A percentile compares a stretch with the other conserved stretches of the same genome.
Conservation (phyloP, 441 rosid species). For the Corymbia citriodora region DNA sequence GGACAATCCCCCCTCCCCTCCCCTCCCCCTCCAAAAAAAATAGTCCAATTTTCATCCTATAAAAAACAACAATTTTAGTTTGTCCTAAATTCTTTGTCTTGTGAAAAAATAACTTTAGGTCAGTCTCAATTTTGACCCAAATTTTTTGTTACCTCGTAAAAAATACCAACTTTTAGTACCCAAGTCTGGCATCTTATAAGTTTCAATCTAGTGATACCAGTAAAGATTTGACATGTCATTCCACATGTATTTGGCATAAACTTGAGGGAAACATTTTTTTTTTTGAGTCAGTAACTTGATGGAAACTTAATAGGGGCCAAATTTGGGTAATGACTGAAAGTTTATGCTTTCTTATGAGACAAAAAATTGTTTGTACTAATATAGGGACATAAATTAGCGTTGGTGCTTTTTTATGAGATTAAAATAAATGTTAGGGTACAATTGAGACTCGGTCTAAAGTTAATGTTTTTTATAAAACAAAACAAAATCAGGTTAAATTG, state of each 20-base stretch:
- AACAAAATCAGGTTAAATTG: background rate
- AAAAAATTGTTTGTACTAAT: background rate
- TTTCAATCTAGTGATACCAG: too few species aligned
- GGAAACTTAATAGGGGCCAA: background rate
- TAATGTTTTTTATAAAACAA: too few species aligned
- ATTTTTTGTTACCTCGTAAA: background rate
- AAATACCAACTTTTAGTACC: background rate
- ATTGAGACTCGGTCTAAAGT: background rate
- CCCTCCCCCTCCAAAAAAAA: too few species aligned
- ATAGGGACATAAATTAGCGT: background rate
- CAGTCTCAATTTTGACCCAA: background rate
- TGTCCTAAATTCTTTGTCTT: too few species aligned
- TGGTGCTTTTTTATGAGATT: background rate
- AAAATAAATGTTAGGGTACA: background rate
- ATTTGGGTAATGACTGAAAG: too few species aligned
- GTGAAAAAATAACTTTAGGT: background rate
- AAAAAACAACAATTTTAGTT: too few species aligned
- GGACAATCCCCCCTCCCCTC: too few species aligned
- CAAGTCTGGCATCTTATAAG: fast-evolving
- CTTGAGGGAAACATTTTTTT: background rate
- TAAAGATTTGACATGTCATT: background rate
- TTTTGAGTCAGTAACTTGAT: background rate
- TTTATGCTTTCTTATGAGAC: background rate
- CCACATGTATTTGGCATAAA: too few species aligned
- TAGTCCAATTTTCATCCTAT: too few species aligned